phyloP scores from a whole-genome alignment of 75 land plant species.

The Isoetes taiwanensis region DNA sequence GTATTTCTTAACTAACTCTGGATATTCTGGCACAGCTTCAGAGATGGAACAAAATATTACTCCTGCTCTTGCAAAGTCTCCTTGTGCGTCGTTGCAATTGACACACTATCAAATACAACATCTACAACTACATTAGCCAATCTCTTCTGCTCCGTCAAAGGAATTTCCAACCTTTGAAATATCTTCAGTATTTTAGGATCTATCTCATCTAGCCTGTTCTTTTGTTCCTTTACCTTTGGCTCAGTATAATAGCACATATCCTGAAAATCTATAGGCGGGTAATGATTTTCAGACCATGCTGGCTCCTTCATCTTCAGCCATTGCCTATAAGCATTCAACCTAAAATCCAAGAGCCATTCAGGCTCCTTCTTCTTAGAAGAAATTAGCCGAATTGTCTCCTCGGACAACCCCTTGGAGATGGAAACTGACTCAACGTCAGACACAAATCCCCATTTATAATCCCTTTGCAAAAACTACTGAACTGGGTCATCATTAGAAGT shows the following conservation, averaged over 20 bases:
- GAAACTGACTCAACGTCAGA: not conserved
- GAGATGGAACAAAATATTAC: constrained; percentile 98
- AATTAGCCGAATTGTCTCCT: not conserved
- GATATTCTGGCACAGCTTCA: constrained; percentile 80
- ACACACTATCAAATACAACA: too few species aligned
- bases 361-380: not conserved
- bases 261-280: not conserved
- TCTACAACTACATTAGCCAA: too few species aligned
- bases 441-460: not conserved
- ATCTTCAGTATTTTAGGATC: too few species aligned
- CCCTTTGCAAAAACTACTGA: too few species aligned
- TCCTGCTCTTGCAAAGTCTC: too few species aligned
- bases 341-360: not conserved
- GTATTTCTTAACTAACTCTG: constrained; percentile 77
- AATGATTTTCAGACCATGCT: not conserved
- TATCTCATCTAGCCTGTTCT: too few species aligned
- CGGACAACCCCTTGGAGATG: not conserved
- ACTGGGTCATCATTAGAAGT: too few species aligned
- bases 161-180: too few species aligned
- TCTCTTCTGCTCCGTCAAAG: too few species aligned
- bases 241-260: not conserved
- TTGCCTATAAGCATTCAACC: not conserved
- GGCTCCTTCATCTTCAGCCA: not conserved
- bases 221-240: not conserved
- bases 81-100: too few species aligned